These are phyloP conservation scores for Glomus cerebriforme DNA, from an alignment of 192 early-diverging fungal genomes.

Conservation along the genomic window DNA sequence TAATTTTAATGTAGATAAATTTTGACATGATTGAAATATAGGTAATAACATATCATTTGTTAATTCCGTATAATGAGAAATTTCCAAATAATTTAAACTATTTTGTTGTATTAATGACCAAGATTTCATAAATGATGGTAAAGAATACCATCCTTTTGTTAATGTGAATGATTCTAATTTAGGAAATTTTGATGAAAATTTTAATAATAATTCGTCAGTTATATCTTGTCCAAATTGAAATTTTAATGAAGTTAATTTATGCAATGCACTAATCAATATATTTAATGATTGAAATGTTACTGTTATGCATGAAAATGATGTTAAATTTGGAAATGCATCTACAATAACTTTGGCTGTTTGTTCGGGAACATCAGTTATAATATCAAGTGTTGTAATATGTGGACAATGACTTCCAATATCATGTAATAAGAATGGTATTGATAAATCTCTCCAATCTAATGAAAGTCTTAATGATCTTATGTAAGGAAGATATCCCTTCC, in stretches of 20 bases:
- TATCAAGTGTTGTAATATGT: not conserved
- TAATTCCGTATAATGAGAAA: not conserved
- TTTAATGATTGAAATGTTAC: not conserved
- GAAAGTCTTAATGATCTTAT: not conserved
- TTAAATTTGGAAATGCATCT: not conserved
- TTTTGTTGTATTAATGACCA: not conserved
- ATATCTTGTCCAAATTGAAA: not conserved
- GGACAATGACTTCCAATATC: not conserved
- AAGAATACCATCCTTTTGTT: not conserved
- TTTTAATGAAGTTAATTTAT: not conserved
- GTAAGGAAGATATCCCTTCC: not conserved
- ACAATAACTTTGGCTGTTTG: constrained; percentile 1
- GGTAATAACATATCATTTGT: not conserved
- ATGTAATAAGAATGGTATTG: not conserved
- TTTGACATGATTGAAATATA: not conserved
- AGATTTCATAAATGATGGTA: not conserved
- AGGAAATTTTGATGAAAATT: not conserved
- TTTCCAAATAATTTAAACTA: not conserved
- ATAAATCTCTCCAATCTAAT: not conserved
- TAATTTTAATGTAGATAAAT: not conserved
- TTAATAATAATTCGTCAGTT: not conserved
- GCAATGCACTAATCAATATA: not conserved
- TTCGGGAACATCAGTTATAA: not conserved
- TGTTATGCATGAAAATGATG: not conserved
- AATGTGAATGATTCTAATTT: not conserved